phyloP scores from a whole-genome alignment of 257 asterid genomes.

The Schizonepeta tenuifolia region DNA sequence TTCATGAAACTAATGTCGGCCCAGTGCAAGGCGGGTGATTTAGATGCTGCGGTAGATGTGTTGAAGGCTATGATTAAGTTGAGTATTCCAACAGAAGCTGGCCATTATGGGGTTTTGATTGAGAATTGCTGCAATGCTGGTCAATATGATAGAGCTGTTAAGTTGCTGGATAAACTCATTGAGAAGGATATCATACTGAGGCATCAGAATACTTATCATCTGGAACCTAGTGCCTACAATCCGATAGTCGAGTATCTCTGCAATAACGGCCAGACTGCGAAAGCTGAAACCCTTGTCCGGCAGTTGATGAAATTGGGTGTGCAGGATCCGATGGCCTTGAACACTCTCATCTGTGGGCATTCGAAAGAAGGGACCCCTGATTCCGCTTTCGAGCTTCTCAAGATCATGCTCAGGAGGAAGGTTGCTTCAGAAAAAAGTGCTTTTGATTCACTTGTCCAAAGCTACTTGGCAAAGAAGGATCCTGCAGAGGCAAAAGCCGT shows the following conservation, averaged over 20 bases:
- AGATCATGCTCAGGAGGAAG: constrained; percentile 74
- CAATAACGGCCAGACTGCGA: constrained; percentile 69
- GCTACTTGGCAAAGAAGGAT: constrained; percentile 74
- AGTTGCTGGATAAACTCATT: constrained; percentile 72
- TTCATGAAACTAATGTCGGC: constrained; percentile 63
- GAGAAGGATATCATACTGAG: constrained; percentile 79
- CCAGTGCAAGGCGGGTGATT: constrained; percentile 75
- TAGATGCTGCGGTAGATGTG: constrained; percentile 80
- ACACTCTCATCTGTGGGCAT: constrained; percentile 71
- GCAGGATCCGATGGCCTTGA: constrained; percentile 72
- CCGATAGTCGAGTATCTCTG: constrained; percentile 78
- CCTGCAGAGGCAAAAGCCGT: constrained; percentile 84
- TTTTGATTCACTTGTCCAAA: constrained; percentile 57
- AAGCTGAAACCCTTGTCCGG: constrained; percentile 77
- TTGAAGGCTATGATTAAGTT: constrained; percentile 81
- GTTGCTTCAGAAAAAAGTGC: constrained; percentile 60
- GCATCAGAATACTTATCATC: constrained; percentile 58
- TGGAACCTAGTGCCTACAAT: constrained; percentile 85
- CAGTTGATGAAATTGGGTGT: constrained; percentile 96
- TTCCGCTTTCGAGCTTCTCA: constrained; percentile 70
- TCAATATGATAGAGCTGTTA: constrained; percentile 62
- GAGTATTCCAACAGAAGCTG: constrained; percentile 89
- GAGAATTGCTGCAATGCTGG: constrained; percentile 85
- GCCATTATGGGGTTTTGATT: constrained; percentile 84
- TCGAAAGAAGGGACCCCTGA: constrained; percentile 78